Conservation (phyloP, 345 rosid species). For the Microthlaspi erraticum region DNA sequence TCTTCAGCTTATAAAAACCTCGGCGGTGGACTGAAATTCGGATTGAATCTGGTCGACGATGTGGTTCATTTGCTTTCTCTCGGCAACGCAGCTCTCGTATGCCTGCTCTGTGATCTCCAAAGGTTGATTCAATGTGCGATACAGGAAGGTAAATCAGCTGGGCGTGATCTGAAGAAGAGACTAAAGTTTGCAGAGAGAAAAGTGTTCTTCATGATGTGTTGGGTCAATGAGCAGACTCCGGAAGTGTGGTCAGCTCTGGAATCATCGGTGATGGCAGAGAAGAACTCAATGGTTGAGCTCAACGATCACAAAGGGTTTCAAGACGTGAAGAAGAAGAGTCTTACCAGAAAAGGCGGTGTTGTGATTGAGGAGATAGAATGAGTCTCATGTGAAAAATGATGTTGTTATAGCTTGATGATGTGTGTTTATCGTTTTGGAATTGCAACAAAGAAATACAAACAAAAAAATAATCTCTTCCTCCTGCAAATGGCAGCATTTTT, state of each 20-base stretch:
- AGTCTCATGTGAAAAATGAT: conserved; percentile 14
- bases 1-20: conserved; percentile 69
- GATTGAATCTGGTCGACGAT: conserved; percentile 68
- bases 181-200: conserved; percentile 80
- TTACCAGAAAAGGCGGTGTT: conserved; percentile 40
- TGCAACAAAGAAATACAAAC: conserved; percentile 21
- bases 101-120: conserved; percentile 74
- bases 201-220: conserved; percentile 80
- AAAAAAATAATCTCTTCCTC: conserved; percentile 17
- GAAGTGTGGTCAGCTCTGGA: conserved; percentile 70
- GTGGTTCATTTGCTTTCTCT: conserved; percentile 57
- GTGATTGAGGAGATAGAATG: conserved; percentile 70
- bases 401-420: conserved; percentile 13
- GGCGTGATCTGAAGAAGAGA: conserved; percentile 60
- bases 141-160: conserved; percentile 53
- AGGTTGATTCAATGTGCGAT: conserved; percentile 66
- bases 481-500: not conserved
- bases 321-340: conserved; percentile 39
- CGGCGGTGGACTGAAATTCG: conserved; percentile 74
- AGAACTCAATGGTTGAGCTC: conserved; percentile 46
- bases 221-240: conserved; percentile 79
- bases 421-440: conserved; percentile 9
- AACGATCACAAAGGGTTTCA: conserved; percentile 32
- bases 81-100: conserved; percentile 61
- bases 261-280: conserved; percentile 60